These are phyloP conservation scores for Periconia digitata DNA, from an alignment of 2,329 filamentous ascomycete genomes.

Conservation along the genomic window DNA sequence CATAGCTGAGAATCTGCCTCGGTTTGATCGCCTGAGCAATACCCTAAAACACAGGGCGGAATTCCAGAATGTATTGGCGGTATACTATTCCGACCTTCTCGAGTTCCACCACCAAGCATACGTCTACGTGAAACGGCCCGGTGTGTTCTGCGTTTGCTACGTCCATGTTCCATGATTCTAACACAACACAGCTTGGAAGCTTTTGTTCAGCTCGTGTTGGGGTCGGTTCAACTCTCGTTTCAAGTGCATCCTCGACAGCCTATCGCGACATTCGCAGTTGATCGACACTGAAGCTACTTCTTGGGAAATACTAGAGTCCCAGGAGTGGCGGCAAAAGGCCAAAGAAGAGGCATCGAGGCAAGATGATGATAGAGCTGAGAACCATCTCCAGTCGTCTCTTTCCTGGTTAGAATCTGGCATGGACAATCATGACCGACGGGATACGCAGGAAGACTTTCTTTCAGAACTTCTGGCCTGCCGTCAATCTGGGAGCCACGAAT, in stretches of 20 bases:
- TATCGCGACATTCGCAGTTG: slow-evolving; percentile 21
- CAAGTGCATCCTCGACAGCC: slow-evolving; percentile 24
- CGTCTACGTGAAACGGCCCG: slow-evolving; percentile 42
- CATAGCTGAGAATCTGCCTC: slow-evolving; percentile 43
- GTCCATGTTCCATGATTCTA: not conserved
- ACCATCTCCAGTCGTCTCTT: slow-evolving; percentile 10
- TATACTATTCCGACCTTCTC: slow-evolving; percentile 53
- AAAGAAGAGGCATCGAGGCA: slow-evolving; percentile 4
- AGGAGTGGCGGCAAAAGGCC: slow-evolving; percentile 8
- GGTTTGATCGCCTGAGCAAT: slow-evolving; percentile 41
- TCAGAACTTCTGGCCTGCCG: not conserved
- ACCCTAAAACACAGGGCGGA: slow-evolving; percentile 31
- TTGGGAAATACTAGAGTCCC: slow-evolving; percentile 17
- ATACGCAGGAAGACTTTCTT: not conserved
- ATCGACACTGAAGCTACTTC: slow-evolving; percentile 30
- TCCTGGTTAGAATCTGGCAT: slow-evolving; percentile 19
- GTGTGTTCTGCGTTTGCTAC: not conserved
- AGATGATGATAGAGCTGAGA: slow-evolving; percentile 5
- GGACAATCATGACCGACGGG: not conserved
- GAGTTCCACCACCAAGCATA: slow-evolving; percentile 52
- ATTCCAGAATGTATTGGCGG: slow-evolving; percentile 46
- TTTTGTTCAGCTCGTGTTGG: slow-evolving; percentile 30
- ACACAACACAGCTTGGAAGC: slow-evolving; percentile 23
- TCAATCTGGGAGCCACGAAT: slow-evolving; percentile 18
- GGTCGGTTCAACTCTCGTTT: slow-evolving; percentile 25